Conservation (phyloP, 2,329 filamentous ascomycete species). For the Claviceps monticola region DNA sequence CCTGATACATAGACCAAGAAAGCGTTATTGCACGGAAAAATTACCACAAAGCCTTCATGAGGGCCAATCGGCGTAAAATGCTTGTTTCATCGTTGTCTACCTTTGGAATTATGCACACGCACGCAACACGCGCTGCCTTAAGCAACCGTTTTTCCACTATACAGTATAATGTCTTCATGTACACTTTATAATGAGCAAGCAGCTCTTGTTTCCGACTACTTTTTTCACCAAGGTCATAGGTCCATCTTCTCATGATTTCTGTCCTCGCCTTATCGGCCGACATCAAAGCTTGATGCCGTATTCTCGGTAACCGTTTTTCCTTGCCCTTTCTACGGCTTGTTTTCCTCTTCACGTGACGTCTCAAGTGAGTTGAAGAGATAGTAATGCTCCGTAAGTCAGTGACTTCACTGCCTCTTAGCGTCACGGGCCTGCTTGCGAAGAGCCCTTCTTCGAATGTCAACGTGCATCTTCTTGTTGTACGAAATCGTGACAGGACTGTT, state of each 20-base stretch:
- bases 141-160: not conserved
- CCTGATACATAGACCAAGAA: not conserved
- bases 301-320: not conserved
- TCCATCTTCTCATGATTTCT: not conserved
- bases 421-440: slow-evolving; percentile 74
- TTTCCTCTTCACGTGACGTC: not conserved
- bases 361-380: not conserved
- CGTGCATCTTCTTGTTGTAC: slow-evolving; percentile 56
- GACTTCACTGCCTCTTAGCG: slow-evolving; percentile 47
- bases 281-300: not conserved
- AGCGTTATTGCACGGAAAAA: not conserved
- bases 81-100: not conserved
- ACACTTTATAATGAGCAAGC: not conserved
- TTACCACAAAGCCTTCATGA: not conserved
- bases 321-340: not conserved
- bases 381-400: not conserved
- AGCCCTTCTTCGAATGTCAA: slow-evolving; percentile 68
- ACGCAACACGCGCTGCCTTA: not conserved
- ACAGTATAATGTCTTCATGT: no score
- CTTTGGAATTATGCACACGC: not conserved
- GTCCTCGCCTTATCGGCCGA: not conserved
- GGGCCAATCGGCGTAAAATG: no score
- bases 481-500: slow-evolving; percentile 32
- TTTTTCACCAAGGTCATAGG: no score
- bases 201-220: not conserved